phyloP scores from a whole-genome alignment of 495 filamentous ascomycete species.

The Clohesyomyces aquaticus region DNA sequence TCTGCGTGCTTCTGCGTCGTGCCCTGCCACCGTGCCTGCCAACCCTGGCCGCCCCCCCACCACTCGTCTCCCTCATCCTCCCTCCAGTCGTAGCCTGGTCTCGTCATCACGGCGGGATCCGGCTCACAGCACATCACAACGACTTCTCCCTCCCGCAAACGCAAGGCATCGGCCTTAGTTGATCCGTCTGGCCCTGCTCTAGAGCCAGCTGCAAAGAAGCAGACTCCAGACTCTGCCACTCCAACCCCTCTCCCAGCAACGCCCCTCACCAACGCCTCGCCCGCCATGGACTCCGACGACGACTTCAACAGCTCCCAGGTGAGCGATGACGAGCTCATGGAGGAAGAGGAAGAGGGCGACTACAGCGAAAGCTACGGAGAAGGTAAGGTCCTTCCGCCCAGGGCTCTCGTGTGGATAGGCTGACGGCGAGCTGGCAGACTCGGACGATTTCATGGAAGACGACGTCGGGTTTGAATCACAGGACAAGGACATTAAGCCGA shows the following conservation, averaged over 20 bases:
- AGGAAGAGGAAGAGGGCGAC: slow-evolving; percentile 69
- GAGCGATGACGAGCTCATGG: slow-evolving; percentile 73
- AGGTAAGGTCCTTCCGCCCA: slow-evolving; percentile 10
- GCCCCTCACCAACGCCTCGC: slow-evolving; percentile 63
- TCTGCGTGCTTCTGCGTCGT: slow-evolving; percentile 6
- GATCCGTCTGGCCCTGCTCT: slow-evolving; percentile 49
- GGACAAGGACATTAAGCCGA: slow-evolving; percentile 74
- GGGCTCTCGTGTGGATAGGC: slow-evolving; percentile 2
- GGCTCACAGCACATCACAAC: slow-evolving; percentile 54
- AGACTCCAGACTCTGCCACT: slow-evolving; percentile 49
- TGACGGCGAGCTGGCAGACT: slow-evolving; percentile 30
- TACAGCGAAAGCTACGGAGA: slow-evolving; percentile 21
- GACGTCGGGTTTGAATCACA: slow-evolving; percentile 72
- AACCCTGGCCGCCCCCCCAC: slow-evolving; percentile 7
- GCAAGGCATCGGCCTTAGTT: slow-evolving; percentile 66
- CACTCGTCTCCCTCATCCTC: slow-evolving; percentile 11
- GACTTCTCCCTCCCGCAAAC: slow-evolving; percentile 77
- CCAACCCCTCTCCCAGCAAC: slow-evolving; percentile 54
- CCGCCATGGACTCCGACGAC: slow-evolving; percentile 93
- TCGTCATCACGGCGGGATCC: slow-evolving; percentile 45
- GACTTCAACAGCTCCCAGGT: slow-evolving; percentile 88
- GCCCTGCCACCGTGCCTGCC: slow-evolving; percentile 19
- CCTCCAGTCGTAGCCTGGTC: slow-evolving; percentile 38
- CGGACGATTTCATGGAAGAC: slow-evolving; percentile 65
- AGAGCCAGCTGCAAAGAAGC: slow-evolving; percentile 53